phyloP scores from a whole-genome alignment of 2,329 filamentous ascomycete species.

The Trichoderma koningii region DNA sequence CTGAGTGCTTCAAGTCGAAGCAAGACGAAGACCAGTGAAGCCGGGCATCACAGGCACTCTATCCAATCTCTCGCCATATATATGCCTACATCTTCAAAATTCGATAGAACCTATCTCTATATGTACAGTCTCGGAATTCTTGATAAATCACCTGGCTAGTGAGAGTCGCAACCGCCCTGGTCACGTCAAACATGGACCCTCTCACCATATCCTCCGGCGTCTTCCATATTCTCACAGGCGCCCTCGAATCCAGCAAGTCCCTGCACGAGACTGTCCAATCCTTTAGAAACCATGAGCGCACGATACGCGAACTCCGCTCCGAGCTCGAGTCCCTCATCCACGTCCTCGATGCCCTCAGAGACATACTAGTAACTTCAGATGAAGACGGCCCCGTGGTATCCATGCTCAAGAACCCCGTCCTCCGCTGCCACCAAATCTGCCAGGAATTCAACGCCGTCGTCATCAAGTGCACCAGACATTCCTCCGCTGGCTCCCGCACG shows the following conservation, averaged over 20 bases:
- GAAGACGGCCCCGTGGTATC: slow-evolving; percentile 26
- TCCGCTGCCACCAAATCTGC: slow-evolving; percentile 46
- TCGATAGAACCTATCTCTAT: neutral
- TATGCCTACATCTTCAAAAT: no score
- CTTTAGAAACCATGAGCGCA: slow-evolving; percentile 28
- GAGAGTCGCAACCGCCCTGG: neutral
- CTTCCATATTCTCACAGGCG: slow-evolving; percentile 28
- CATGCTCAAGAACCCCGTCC: slow-evolving; percentile 40
- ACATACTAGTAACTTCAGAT: neutral
- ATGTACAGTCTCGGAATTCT: neutral
- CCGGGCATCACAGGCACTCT: no score
- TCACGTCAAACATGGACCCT: neutral
- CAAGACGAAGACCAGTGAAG: neutral
- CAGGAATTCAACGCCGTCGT: slow-evolving; percentile 43
- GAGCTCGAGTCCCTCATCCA: slow-evolving; percentile 26
- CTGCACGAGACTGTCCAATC: slow-evolving; percentile 31
- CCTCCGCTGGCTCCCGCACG: slow-evolving; percentile 37
- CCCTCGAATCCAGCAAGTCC: slow-evolving; percentile 30
- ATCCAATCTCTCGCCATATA: no score
- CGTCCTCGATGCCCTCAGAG: slow-evolving; percentile 23
- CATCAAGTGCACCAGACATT: slow-evolving; percentile 39
- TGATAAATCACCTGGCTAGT: neutral
- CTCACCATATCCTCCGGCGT: slow-evolving; percentile 20
- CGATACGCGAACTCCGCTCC: slow-evolving; percentile 25
- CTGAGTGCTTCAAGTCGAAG: neutral